phyloP scores from a whole-genome alignment of 768 basidiomycete species.

The Calocera viscosa region DNA sequence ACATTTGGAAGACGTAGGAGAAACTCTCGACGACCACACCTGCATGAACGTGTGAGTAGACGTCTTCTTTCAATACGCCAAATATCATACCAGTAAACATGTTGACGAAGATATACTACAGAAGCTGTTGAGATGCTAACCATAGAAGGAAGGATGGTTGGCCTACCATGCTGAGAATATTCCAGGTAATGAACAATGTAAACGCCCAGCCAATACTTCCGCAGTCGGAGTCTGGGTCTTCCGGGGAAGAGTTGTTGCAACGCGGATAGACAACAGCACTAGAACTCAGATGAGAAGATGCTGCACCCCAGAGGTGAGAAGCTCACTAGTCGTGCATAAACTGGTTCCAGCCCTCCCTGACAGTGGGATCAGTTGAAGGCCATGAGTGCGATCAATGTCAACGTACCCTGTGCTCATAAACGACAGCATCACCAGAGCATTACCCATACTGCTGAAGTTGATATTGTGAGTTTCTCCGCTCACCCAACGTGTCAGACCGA shows the following conservation, averaged over 20 bases:
- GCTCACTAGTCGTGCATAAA: constrained; percentile 94
- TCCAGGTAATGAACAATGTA: constrained; percentile 86
- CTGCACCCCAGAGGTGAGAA: background rate
- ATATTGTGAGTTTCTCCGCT: constrained; percentile 50
- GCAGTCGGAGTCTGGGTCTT: constrained; percentile 63
- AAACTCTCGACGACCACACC: constrained; percentile 93
- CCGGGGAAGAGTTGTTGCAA: constrained; percentile 47
- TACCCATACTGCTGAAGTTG: constrained; percentile 71
- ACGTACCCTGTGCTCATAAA: constrained; percentile 87
- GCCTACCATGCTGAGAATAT: constrained; percentile 81
- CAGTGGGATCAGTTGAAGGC: constrained; percentile 4
- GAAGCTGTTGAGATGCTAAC: constrained; percentile 2
- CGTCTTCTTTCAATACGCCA: background rate
- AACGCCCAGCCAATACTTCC: constrained; percentile 76
- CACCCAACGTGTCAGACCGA: constrained; percentile 79
- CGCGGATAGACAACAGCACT: constrained; percentile 68
- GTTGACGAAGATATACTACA: constrained; percentile 87
- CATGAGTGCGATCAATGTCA: no score
- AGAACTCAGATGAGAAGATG: constrained; percentile 14
- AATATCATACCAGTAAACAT: constrained; percentile 71
- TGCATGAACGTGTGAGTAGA: constrained; percentile 20
- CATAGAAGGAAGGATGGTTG: background rate
- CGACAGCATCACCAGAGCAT: constrained; percentile 73
- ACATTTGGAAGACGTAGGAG: constrained; percentile 85
- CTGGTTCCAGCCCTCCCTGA: constrained; percentile 88